Evolutionary conservation across 164 flowering plant genomes (phyloP).

Genomic region (Piper betle): DNA sequence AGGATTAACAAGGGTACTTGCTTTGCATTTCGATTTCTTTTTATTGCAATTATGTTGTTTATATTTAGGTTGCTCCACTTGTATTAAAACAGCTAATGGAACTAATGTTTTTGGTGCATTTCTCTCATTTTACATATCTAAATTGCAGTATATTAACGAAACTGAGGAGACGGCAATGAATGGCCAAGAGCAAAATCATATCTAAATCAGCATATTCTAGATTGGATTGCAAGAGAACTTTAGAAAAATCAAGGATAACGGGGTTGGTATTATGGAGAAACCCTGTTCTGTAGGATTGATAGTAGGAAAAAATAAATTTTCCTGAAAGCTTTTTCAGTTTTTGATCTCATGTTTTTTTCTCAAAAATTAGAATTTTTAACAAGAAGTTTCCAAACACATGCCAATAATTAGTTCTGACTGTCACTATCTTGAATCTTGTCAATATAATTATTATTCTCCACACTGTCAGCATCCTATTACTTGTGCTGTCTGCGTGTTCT

Average conservation of each 20-base stretch:
- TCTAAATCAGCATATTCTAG: slow-evolving; percentile 64
- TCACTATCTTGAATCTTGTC: no score
- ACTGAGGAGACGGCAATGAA: slow-evolving; percentile 83
- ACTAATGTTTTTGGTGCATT: not conserved
- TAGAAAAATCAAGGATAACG: slow-evolving; percentile 66
- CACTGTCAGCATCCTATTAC: no score
- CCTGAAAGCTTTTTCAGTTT: not conserved
- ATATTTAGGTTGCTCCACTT: no score
- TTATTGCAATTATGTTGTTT: no score
- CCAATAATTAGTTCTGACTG: no score
- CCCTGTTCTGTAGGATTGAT: not conserved
- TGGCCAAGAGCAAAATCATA: slow-evolving; percentile 63
- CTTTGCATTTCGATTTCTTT: not conserved
- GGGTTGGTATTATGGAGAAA: slow-evolving; percentile 47
- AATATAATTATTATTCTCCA: no score
- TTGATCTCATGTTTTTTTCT: no score
- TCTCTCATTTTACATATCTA: not conserved
- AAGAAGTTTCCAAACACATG: no score
- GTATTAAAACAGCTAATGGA: no score
- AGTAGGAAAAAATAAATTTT: not conserved
- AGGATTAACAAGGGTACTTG: slow-evolving; percentile 75
- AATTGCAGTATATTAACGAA: slow-evolving; percentile 82
- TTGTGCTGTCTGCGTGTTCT: no score
- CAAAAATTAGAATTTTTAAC: no score
- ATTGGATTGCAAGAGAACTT: slow-evolving; percentile 44